Evolutionary conservation across 1,284 basidiomycete species (phyloP).

Genomic region (Leccinum pachyderme): DNA sequence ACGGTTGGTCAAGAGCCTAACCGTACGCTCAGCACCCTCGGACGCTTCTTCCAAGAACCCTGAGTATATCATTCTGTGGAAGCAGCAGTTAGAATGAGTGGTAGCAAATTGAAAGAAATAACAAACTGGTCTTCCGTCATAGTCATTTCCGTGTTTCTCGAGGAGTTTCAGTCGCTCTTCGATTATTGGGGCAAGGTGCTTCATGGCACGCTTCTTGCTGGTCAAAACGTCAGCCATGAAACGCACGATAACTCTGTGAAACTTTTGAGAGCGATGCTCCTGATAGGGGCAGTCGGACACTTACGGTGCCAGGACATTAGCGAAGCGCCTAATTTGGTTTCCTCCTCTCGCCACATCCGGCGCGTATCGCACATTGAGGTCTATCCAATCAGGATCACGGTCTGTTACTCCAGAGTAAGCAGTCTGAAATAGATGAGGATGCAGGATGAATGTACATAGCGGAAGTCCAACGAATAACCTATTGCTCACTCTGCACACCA

Average conservation of each 20-base stretch:
- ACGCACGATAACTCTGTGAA: not conserved
- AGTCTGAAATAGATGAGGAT: not conserved
- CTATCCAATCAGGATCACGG: not conserved
- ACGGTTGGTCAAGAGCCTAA: slow-evolving; percentile 31
- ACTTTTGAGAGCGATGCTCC: too few relatives aligned
- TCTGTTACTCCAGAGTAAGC: not conserved
- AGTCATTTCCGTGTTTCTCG: slow-evolving; percentile 36
- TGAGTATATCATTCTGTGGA: slow-evolving; percentile 19
- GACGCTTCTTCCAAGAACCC: slow-evolving; percentile 43
- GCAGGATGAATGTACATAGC: not conserved
- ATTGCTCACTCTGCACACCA: not conserved
- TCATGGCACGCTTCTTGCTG: not conserved
- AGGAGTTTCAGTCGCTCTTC: slow-evolving; percentile 34
- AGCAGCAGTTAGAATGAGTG: not conserved
- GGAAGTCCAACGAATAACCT: not conserved
- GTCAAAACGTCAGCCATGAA: not conserved
- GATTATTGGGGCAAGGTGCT: slow-evolving; percentile 33
- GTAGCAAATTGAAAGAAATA: not conserved
- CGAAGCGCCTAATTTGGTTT: not conserved
- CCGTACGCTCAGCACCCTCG: slow-evolving; percentile 24
- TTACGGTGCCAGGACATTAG: not conserved
- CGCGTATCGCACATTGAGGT: not conserved
- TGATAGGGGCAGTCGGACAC: not conserved
- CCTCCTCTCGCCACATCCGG: not conserved
- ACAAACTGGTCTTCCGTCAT: slow-evolving; percentile 38